phyloP scores from a whole-genome alignment of 2,329 filamentous ascomycete species.

The Fusarium robinianum region DNA sequence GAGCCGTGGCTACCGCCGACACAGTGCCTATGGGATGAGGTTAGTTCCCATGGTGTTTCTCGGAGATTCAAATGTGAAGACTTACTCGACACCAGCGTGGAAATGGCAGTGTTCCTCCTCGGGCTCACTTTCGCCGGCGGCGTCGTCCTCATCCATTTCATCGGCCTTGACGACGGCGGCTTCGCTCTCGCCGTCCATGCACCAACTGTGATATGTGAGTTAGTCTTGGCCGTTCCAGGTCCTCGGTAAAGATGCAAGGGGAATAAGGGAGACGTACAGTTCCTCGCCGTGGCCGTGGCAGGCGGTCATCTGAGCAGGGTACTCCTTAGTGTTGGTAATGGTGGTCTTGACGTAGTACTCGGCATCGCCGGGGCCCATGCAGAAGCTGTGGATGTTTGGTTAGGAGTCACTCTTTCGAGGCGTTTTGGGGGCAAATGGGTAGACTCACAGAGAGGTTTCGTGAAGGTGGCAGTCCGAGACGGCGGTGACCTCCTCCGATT shows the following conservation, averaged over 20 bases:
- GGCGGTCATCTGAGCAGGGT: conserved; percentile 64
- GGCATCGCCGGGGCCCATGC: conserved; percentile 45
- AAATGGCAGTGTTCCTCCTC: conserved; percentile 64
- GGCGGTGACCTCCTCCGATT: conserved; percentile 38
- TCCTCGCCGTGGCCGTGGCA: conserved; percentile 65
- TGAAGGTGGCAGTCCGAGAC: conserved; percentile 48
- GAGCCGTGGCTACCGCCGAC: conserved; percentile 47
- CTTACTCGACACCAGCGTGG: conserved; percentile 75
- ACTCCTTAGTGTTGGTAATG: conserved; percentile 57
- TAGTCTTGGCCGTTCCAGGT: too few relatives aligned
- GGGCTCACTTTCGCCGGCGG: conserved; percentile 23
- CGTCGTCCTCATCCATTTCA: conserved; percentile 23
- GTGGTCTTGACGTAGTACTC: conserved; percentile 52
- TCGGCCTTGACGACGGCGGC: conserved; percentile 22
- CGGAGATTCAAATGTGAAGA: background rate
- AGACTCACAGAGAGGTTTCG: conserved; percentile 43
- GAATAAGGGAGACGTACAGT: conserved; percentile 48
- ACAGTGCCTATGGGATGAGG: conserved; percentile 54
- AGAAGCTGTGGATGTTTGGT: conserved; percentile 44
- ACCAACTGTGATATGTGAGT: conserved; percentile 20
- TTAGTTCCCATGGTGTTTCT: conserved; percentile 13
- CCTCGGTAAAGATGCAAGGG: fast-evolving
- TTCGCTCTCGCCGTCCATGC: conserved; percentile 29
- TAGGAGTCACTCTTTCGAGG: too few relatives aligned
- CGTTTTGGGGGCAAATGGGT: fast-evolving